Conservation (phyloP, 2,329 filamentous ascomycete species). For the Monosporascus sp. region DNA sequence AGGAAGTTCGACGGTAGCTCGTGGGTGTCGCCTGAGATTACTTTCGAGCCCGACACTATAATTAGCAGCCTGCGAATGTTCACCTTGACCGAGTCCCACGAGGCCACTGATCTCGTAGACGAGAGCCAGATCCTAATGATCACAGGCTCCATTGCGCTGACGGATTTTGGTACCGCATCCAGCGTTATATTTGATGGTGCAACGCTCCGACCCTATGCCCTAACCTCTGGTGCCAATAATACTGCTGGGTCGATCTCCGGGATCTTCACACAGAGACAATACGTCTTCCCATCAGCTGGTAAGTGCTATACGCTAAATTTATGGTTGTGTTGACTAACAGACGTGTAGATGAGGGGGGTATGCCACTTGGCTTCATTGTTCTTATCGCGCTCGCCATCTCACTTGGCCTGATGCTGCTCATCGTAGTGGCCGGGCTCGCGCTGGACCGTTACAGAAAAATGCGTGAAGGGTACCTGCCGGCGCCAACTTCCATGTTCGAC, state of each 20-base stretch:
- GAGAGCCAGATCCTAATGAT: constrained; percentile 69
- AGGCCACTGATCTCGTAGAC: constrained; percentile 56
- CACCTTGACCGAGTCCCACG: constrained; percentile 63
- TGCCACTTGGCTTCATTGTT: constrained; percentile 72
- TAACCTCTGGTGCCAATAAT: constrained; percentile 64
- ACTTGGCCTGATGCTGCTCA: constrained; percentile 68
- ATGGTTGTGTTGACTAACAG: constrained; percentile 6
- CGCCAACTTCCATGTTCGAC: constrained; percentile 61
- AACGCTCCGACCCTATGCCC: constrained; percentile 68
- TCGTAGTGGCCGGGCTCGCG: constrained; percentile 69
- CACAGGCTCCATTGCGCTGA: constrained; percentile 74
- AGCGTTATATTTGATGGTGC: constrained; percentile 86
- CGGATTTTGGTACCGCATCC: constrained; percentile 73
- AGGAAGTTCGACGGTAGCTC: constrained; percentile 73
- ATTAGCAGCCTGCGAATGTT: constrained; percentile 82
- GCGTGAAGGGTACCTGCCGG: constrained; percentile 75
- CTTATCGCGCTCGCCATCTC: constrained; percentile 76
- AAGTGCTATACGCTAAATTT: constrained; percentile 29
- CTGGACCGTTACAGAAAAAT: constrained; percentile 72
- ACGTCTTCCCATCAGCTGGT: constrained; percentile 65
- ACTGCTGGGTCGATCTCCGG: constrained; percentile 68
- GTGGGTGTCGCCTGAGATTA: constrained; percentile 61
- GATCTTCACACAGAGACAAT: constrained; percentile 76
- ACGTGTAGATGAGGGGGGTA: constrained; percentile 39
- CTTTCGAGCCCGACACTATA: constrained; percentile 58